Evolutionary conservation across 306 rosid species (phyloP).

Genomic region (Dryas octopetala): DNA sequence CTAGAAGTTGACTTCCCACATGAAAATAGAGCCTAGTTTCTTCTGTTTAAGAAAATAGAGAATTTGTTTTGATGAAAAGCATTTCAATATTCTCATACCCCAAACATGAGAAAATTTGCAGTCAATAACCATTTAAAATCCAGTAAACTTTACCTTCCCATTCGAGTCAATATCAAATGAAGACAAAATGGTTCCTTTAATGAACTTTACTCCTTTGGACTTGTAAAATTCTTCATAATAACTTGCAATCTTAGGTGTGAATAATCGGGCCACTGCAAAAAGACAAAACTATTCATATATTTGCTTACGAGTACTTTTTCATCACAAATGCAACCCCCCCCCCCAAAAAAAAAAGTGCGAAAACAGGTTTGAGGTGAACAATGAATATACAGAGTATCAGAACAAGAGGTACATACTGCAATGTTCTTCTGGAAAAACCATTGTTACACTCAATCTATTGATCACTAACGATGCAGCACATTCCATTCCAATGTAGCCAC

Average conservation of each 20-base stretch:
- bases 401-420: conserved; percentile 66
- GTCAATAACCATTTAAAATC: conserved; percentile 2
- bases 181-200: conserved; percentile 87
- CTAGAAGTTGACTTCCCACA: not conserved
- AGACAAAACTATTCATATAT: conserved; percentile 1
- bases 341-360: not conserved
- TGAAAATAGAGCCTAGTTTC: not conserved
- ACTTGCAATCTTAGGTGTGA: conserved; percentile 83
- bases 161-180: conserved; percentile 73
- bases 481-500: conserved; percentile 99
- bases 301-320: not conserved
- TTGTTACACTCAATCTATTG: conserved; percentile 78
- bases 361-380: conserved; percentile 1
- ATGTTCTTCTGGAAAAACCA: conserved; percentile 98
- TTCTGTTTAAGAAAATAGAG: not conserved
- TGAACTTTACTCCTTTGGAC: conserved; percentile 78
- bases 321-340: not conserved
- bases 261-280: conserved; percentile 90
- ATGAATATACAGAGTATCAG: not conserved
- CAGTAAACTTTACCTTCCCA: conserved; percentile 59
- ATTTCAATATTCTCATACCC: not conserved
- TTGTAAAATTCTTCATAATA: conserved; percentile 84
- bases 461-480: conserved; percentile 96
- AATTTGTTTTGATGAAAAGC: not conserved
- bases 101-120: not conserved